These are phyloP conservation scores for Aspergillus taichungensis DNA, from an alignment of 495 filamentous ascomycete genomes.

Conservation along the genomic window DNA sequence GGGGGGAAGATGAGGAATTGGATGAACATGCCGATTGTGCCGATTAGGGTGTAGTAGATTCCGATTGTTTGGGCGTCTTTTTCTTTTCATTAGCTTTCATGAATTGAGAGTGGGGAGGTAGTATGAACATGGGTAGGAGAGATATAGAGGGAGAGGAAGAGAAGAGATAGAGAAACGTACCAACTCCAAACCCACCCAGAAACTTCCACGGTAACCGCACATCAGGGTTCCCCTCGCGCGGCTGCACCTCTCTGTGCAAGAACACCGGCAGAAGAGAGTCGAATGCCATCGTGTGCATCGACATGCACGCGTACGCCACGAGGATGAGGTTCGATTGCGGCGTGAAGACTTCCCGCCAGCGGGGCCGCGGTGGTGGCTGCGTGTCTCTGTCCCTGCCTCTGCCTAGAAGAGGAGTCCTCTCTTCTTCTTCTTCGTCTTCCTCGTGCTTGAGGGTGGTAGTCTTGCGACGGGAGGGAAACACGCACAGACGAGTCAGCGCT, in stretches of 20 bases:
- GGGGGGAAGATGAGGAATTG: slow-evolving; percentile 76
- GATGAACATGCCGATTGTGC: slow-evolving; percentile 58
- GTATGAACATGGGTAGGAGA: background rate
- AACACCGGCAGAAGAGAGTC: slow-evolving; percentile 79
- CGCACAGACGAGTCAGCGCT: slow-evolving; percentile 23
- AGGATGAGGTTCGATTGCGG: slow-evolving; percentile 70
- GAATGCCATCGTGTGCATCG: slow-evolving; percentile 67
- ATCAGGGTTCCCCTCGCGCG: slow-evolving; percentile 45
- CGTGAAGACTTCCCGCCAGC: slow-evolving; percentile 59
- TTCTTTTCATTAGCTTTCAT: too few species aligned
- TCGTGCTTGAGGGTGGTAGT: slow-evolving; percentile 3
- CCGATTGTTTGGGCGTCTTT: slow-evolving; percentile 64
- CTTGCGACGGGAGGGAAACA: slow-evolving; percentile 10
- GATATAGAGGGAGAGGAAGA: background rate
- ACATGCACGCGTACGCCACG: slow-evolving; percentile 62
- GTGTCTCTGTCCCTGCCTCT: slow-evolving; percentile 6
- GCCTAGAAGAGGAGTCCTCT: slow-evolving; percentile 29
- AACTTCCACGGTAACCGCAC: slow-evolving; percentile 65
- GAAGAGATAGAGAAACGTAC: slow-evolving; percentile 13
- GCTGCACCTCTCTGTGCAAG: slow-evolving; percentile 60
- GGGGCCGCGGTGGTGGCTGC: slow-evolving; percentile 27
- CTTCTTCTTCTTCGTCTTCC: slow-evolving; percentile 20
- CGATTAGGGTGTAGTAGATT: slow-evolving; percentile 66
- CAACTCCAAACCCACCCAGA: slow-evolving; percentile 65
- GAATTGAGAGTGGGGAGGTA: slow-evolving; percentile 8